Evolutionary conservation across 805 yeast species (phyloP).

Genomic region (Yarrowia sp.): DNA sequence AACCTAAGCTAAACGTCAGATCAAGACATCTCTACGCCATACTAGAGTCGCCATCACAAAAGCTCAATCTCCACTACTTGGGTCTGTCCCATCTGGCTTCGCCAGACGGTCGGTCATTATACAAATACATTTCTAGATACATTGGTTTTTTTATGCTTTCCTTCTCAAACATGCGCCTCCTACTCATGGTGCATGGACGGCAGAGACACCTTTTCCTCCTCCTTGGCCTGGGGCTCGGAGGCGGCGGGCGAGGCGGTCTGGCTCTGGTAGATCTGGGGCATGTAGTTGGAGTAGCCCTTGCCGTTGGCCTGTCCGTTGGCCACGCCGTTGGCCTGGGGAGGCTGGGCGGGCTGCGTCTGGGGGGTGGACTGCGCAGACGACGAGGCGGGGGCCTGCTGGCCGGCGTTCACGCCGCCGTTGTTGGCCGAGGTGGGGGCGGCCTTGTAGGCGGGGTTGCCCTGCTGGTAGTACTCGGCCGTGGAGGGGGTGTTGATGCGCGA

Average conservation of each 20-base stretch:
- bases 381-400: conserved; percentile 21
- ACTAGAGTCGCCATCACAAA: too few relatives aligned
- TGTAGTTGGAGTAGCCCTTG: conserved; percentile 41
- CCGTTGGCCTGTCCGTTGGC: conserved; percentile 40
- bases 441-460: conserved; percentile 40
- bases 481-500: conserved; percentile 39
- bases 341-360: conserved; percentile 35
- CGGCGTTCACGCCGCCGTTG: background rate
- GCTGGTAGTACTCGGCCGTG: conserved; percentile 39
- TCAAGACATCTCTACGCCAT: too few relatives aligned
- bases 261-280: conserved; percentile 43
- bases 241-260: conserved; percentile 43
- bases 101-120: conserved; percentile 2
- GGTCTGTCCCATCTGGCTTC: background rate
- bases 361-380: conserved; percentile 38
- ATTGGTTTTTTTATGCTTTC: conserved; percentile 33
- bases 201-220: conserved; percentile 35
- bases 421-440: conserved; percentile 28
- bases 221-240: conserved; percentile 40
- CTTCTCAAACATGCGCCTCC: background rate
- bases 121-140: conserved; percentile 39
- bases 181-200: conserved; percentile 39
- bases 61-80: background rate
- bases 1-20: too few relatives aligned
- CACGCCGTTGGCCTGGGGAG: conserved; percentile 31